These are phyloP conservation scores for Daldinia loculata DNA, from an alignment of 495 filamentous ascomycete species.

Conservation along the genomic window DNA sequence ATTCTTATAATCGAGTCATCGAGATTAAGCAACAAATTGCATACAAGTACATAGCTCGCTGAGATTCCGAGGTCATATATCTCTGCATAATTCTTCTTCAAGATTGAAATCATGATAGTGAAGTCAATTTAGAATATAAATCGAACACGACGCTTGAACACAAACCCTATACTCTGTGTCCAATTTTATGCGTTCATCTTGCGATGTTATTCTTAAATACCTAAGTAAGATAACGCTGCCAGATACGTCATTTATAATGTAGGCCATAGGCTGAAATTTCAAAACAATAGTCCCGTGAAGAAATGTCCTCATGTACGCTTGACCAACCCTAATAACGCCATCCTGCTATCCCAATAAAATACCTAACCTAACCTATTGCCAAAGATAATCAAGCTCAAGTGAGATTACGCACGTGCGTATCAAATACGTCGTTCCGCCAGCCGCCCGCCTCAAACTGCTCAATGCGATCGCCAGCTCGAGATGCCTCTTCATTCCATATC, in stretches of 20 bases:
- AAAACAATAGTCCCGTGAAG: background rate
- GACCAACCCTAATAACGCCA: constrained; percentile 12
- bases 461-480: constrained; percentile 67
- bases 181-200: background rate
- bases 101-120: background rate
- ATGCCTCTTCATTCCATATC: constrained; percentile 83
- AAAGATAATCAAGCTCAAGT: constrained; percentile 6
- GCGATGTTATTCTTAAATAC: background rate
- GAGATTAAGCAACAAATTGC: background rate
- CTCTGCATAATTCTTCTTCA: background rate
- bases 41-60: background rate
- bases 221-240: background rate
- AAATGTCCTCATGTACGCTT: background rate
- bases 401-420: constrained; percentile 59
- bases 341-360: background rate
- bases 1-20: constrained; percentile 33
- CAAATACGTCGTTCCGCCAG: constrained; percentile 89
- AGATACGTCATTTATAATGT: background rate
- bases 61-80: background rate
- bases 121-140: background rate
- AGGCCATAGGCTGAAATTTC: background rate
- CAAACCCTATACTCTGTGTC: background rate
- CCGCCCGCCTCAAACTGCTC: constrained; percentile 70
- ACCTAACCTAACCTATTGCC: background rate
- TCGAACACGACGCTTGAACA: background rate